phyloP scores from a whole-genome alignment of 2,329 filamentous ascomycete species.

The Ceratocystis harringtonii region DNA sequence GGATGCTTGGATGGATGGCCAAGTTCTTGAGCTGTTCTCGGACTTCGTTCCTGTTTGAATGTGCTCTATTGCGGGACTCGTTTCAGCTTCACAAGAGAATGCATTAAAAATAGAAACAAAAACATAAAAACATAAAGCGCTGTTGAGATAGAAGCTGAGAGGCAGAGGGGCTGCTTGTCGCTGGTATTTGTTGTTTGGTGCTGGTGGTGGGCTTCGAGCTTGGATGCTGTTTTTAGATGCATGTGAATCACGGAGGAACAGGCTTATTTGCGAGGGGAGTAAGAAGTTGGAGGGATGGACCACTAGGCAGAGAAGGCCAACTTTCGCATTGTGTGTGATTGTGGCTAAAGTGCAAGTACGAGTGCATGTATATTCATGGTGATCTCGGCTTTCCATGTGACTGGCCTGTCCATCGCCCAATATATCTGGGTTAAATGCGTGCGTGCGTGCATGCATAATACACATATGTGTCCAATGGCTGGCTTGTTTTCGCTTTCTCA shows the following conservation, averaged over 20 bases:
- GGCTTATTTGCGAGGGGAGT: background rate
- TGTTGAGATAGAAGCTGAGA: background rate
- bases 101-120: background rate
- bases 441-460: too few relatives aligned
- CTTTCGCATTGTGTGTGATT: background rate
- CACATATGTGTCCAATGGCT: too few relatives aligned
- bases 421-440: too few relatives aligned
- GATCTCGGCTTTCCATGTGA: too few relatives aligned
- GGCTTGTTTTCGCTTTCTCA: too few relatives aligned
- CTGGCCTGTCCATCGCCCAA: too few relatives aligned
- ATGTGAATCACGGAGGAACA: constrained; percentile 5
- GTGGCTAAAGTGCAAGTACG: too few relatives aligned
- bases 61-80: background rate
- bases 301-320: background rate
- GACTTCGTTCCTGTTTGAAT: constrained; percentile 1
- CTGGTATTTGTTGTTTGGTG: background rate
- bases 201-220: background rate
- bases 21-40: background rate
- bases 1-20: background rate
- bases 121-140: too few relatives aligned
- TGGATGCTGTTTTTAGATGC: constrained; percentile 2
- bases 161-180: background rate
- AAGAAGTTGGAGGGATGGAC: background rate
- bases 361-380: too few relatives aligned
- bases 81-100: background rate